These are phyloP conservation scores for Stygiomarasmius scandens DNA, from an alignment of 1,284 basidiomycete species.

Conservation along the genomic window DNA sequence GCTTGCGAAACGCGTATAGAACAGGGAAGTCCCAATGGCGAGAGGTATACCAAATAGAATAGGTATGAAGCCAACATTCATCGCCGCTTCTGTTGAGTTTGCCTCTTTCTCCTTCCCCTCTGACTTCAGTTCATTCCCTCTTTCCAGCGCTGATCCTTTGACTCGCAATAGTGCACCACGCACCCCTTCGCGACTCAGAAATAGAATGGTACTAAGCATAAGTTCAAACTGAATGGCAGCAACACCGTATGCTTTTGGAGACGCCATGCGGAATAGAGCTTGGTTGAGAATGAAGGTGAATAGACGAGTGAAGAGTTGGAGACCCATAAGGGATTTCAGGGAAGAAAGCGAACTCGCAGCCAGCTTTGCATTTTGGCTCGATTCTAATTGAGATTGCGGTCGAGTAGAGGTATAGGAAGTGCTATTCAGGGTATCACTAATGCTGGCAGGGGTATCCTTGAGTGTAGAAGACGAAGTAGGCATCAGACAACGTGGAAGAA, in stretches of 20 bases:
- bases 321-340: slow-evolving; percentile 68
- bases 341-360: slow-evolving; percentile 11
- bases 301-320: slow-evolving; percentile 84
- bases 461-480: too few species aligned
- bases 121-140: slow-evolving; percentile 10
- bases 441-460: too few species aligned
- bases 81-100: slow-evolving; percentile 20
- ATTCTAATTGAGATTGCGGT: too few species aligned
- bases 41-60: slow-evolving; percentile 59
- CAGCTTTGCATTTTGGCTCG: neutral
- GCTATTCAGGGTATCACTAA: too few species aligned
- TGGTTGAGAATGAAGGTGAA: slow-evolving; percentile 92
- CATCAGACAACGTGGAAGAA: too few species aligned
- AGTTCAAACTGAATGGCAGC: slow-evolving; percentile 88
- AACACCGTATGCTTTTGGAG: slow-evolving; percentile 86
- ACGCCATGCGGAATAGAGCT: slow-evolving; percentile 79
- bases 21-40: slow-evolving; percentile 43
- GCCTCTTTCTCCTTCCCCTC: slow-evolving; percentile 7
- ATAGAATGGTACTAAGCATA: slow-evolving; percentile 87
- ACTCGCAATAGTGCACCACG: slow-evolving; percentile 75
- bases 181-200: slow-evolving; percentile 90
- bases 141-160: slow-evolving; percentile 20
- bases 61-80: slow-evolving; percentile 63
- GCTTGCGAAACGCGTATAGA: slow-evolving; percentile 56
- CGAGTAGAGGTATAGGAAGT: too few species aligned